Conservation (phyloP, 2,329 filamentous ascomycete genomes). For the Apiospora arundinis region DNA sequence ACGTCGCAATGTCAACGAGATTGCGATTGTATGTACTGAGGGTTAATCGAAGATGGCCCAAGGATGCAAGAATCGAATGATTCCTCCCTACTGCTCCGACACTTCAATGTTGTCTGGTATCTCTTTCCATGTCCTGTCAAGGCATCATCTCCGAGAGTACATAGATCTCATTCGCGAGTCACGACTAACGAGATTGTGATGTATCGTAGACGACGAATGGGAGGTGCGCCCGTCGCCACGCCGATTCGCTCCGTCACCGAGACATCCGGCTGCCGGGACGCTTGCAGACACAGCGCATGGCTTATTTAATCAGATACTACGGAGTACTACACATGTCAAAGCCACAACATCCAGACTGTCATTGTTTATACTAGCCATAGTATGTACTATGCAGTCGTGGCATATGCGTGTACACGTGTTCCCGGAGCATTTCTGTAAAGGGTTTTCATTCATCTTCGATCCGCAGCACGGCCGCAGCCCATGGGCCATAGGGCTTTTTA, state of each 20-base stretch:
- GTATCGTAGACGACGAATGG: not conserved
- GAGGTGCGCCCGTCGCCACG: not conserved
- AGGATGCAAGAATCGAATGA: not conserved
- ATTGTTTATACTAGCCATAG: not conserved
- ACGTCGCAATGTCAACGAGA: conserved; percentile 7
- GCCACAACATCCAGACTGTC: not conserved
- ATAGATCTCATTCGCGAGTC: not conserved
- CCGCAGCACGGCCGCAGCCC: not conserved
- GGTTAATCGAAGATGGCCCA: too few species aligned
- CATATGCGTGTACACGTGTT: not conserved
- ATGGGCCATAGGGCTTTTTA: not conserved
- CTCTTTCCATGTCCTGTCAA: not conserved
- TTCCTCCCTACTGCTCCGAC: not conserved
- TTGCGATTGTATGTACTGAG: too few species aligned
- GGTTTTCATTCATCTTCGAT: too few species aligned
- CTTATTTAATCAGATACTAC: too few species aligned
- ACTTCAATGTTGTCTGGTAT: not conserved
- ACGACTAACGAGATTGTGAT: not conserved
- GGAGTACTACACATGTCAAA: not conserved
- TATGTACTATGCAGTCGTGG: not conserved
- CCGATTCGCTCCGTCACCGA: conserved; percentile 1
- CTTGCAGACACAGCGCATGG: not conserved
- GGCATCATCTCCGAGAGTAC: not conserved
- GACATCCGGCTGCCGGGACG: not conserved
- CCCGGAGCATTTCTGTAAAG: not conserved